Percentiles rank a stretch among this genome's conserved stretches.
These are phyloP conservation scores for Hyphopichia fennica DNA, from an alignment of 1,139 yeast genomes.

Conservation along the genomic window DNA sequence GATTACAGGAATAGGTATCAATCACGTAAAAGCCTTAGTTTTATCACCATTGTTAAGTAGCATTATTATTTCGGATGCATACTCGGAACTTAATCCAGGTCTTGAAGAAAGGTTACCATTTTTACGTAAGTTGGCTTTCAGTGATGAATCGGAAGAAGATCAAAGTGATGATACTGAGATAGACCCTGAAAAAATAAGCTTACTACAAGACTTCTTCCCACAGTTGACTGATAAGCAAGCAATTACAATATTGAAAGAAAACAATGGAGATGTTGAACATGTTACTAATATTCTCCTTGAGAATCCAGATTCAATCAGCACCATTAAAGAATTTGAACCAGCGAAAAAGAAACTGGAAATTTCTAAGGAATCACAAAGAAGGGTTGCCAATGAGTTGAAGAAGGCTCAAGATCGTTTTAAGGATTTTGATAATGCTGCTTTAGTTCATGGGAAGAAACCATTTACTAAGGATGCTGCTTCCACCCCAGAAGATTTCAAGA, in stretches of 20 bases:
- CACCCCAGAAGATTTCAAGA: slow-evolving; percentile 40
- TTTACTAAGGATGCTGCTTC: neutral
- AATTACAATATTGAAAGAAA: slow-evolving; percentile 42
- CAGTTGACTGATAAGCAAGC: slow-evolving; percentile 47
- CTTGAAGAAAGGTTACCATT: slow-evolving; percentile 49
- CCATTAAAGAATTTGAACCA: slow-evolving; percentile 13
- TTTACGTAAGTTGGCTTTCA: slow-evolving; percentile 21
- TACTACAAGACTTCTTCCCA: slow-evolving; percentile 62
- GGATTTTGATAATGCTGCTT: slow-evolving; percentile 10
- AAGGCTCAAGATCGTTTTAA: slow-evolving; percentile 3
- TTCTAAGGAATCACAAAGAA: slow-evolving; percentile 8
- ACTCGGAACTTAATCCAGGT: slow-evolving; percentile 47
- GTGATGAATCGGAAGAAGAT: slow-evolving; percentile 1
- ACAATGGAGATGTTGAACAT: slow-evolving; percentile 54
- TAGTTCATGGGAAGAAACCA: slow-evolving; percentile 20
- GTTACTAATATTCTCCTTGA: slow-evolving; percentile 65
- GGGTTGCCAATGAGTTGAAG: slow-evolving; percentile 4
- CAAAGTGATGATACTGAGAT: slow-evolving; percentile 12
- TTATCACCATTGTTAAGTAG: slow-evolving; percentile 56
- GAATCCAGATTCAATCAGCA: slow-evolving; percentile 44
- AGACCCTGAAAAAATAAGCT: slow-evolving; percentile 38
- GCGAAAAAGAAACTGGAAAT: neutral
- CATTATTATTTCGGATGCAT: slow-evolving; percentile 46
- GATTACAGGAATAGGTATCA: slow-evolving; percentile 46
- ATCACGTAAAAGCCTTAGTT: slow-evolving; percentile 37